phyloP scores from a whole-genome alignment of 345 rosid genomes.

The Salix arbutifolia region DNA sequence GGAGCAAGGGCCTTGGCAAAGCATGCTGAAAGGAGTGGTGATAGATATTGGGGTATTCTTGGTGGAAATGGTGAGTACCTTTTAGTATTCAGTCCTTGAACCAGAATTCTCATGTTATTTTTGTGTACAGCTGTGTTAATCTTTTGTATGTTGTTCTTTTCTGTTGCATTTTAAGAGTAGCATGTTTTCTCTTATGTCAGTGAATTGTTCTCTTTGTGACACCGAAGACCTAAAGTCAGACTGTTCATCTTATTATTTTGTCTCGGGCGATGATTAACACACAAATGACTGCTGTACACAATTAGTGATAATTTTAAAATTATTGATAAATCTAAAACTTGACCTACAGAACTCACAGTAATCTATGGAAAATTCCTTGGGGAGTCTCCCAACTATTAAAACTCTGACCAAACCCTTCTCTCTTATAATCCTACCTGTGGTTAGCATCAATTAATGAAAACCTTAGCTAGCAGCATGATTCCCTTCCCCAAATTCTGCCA shows the following conservation, averaged over 20 bases:
- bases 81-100: not conserved
- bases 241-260: no score
- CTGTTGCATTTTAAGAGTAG: not conserved
- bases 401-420: not conserved
- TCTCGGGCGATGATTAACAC: no score
- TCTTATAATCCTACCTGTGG: not conserved
- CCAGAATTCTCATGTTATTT: not conserved
- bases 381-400: not conserved
- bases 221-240: no score
- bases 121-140: not conserved
- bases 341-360: not conserved
- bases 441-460: no score
- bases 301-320: no score
- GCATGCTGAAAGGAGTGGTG: slow-evolving; percentile 57
- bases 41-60: slow-evolving; percentile 58
- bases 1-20: slow-evolving; percentile 86
- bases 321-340: no score
- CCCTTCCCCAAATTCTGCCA: not conserved
- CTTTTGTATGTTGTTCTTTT: not conserved
- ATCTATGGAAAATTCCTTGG: not conserved
- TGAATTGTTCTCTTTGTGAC: not conserved
- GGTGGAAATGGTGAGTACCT: slow-evolving; percentile 55
- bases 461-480: not conserved
- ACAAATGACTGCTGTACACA: no score
- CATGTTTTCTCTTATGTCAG: not conserved